Percentiles rank a stretch among this genome's conserved stretches.
Evolutionary conservation across 1,284 basidiomycete species (phyloP).

Genomic region (Sporisorium scitamineum): DNA sequence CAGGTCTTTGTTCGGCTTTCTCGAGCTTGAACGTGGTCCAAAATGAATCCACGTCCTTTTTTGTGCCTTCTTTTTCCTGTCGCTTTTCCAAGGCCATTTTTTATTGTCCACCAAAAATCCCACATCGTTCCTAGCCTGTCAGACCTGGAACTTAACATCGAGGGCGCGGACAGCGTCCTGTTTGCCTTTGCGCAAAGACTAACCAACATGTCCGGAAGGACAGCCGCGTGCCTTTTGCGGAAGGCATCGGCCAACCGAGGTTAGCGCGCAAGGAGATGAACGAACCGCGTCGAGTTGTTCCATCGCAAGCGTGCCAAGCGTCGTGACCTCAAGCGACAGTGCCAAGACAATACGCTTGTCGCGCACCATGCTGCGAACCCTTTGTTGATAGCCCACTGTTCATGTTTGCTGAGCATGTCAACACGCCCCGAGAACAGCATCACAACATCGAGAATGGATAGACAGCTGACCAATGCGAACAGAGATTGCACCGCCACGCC

Average conservation of each 20-base stretch:
- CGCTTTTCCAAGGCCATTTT: not conserved
- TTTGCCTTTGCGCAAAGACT: too few species aligned
- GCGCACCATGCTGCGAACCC: not conserved
- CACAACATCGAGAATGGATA: not conserved
- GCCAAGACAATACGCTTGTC: slow-evolving; percentile 13
- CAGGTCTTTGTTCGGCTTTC: too few species aligned
- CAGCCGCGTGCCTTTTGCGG: too few species aligned
- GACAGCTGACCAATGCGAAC: not conserved
- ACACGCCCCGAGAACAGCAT: not conserved
- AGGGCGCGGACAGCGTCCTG: too few species aligned
- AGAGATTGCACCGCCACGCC: too few species aligned
- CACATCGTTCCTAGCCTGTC: not conserved
- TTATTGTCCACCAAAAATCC: too few species aligned
- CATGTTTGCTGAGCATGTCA: not conserved
- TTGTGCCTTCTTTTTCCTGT: too few species aligned
- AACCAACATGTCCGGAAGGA: too few species aligned
- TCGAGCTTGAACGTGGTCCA: too few species aligned
- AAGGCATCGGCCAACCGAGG: too few species aligned
- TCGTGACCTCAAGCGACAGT: slow-evolving; percentile 5
- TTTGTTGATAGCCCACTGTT: not conserved
- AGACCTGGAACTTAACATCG: not conserved
- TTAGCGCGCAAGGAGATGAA: not conserved
- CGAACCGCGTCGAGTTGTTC: not conserved
- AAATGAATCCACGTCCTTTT: too few species aligned
- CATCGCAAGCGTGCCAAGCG: slow-evolving; percentile 5